Base-by-base conservation (phyloP, 169 alveolate genomes). In the Cryptosporidium felis region DNA sequence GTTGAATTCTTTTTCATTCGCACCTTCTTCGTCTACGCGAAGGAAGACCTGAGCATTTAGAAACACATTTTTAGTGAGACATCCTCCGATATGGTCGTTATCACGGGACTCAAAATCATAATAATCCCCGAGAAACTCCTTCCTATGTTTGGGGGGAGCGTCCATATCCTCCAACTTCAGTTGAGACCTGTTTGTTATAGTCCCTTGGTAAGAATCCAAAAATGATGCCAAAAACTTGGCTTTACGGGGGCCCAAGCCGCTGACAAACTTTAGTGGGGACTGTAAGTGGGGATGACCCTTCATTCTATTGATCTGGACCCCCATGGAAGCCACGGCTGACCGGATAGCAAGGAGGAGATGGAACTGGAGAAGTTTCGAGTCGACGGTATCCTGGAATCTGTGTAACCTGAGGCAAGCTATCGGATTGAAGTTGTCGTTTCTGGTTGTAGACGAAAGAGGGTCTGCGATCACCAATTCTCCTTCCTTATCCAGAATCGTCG, bases 191-290 rank as follows among this genome's bases (percentile, higher is more conserved):
- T 30, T 56, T 1, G 47, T 21, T 16, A 74, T 74, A 5, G 74
- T 40, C 8, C 58, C 67, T 32, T 65, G 45, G 5, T 23, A 28
- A 21, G 85, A 74, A 23, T 74, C 85, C 5, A 74, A 3, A 41
- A 53, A 74, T 21, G 5, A 40, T 12, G 42, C 36, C 47, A 92
- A 65, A 34, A 63, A 53, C 46, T 90, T 74, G 5, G 96, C 95
- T 67, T 92, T 93, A 21, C 91, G 81, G n/a, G 94, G 95, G 0
- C 97, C 97, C 3, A 94, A 89, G 9, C 95, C 95, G 46, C 94
- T 63, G 4, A 94, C 63, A 51, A 92, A 94, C 59, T 74, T 51
- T n/a, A 94, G 82, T 28, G 88, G 89, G 38, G 90, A 67, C 46
- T 91, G 91, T 38, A 92, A 60, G 89, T 93, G 95, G 5, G 81